Conservation (phyloP, 1,139 yeast genomes). For the Candida dubliniensis region DNA sequence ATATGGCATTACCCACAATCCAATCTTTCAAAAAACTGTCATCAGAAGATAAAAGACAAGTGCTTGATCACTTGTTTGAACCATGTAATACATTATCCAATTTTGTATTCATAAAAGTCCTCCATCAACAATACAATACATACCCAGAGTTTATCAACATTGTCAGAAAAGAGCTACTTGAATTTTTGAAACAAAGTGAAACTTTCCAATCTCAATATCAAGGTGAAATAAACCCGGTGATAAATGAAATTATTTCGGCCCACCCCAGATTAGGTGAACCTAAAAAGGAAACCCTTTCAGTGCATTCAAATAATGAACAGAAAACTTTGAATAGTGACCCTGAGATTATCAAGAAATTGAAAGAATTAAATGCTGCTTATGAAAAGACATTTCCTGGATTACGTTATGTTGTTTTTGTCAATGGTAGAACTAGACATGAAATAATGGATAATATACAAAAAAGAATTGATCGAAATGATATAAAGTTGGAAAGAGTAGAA, state of each 20-base stretch:
- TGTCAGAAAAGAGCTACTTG: conserved; percentile 39
- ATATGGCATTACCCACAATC: conserved; percentile 23
- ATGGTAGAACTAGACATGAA: conserved; percentile 67
- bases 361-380: conserved; percentile 57
- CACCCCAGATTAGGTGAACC: conserved; percentile 88
- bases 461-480: conserved; percentile 58
- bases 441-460: conserved; percentile 66
- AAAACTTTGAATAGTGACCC: conserved; percentile 50
- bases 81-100: conserved; percentile 57
- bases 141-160: conserved; percentile 55
- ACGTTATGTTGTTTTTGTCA: conserved; percentile 87
- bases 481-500: conserved; percentile 54
- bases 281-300: conserved; percentile 46
- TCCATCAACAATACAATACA: conserved; percentile 17
- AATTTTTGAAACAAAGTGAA: conserved; percentile 28
- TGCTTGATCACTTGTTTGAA: conserved; percentile 62
- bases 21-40: conserved; percentile 19
- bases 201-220: conserved; percentile 19
- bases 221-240: conserved; percentile 26
- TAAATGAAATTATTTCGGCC: conserved; percentile 66
- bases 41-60: conserved; percentile 24
- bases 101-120: conserved; percentile 37
- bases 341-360: conserved; percentile 50
- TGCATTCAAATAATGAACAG: conserved; percentile 73
- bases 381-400: conserved; percentile 78